Evolutionary conservation across 176 grass and related monocot species (phyloP), one percentile per base, ranked within the genome.

Genomic region (Alopecurus myosuroides): DNA sequence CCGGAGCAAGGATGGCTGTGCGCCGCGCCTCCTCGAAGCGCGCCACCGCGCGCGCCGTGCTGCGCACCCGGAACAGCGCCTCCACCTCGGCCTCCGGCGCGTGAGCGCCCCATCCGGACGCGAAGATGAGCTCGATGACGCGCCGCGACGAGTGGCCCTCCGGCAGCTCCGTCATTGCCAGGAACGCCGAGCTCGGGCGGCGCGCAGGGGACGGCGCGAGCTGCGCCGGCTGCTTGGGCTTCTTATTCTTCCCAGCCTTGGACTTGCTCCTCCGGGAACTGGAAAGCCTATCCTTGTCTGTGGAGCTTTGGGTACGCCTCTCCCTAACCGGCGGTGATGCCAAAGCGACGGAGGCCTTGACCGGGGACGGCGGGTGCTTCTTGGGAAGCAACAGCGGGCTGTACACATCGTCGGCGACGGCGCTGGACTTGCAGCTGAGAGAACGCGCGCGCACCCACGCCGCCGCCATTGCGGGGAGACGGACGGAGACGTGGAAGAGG

Each of bases 11-110:
- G 4, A 18, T 49, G 46, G 80, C 88, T 0, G 84, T 80, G 11
- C 55, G 34, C 5, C 84, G 84, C 65, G 58, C 81, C 74, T 79
- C 80, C 80, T 90, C 84, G 75, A 86, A 90, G 0, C 88, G 74
- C 46, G 81, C 85, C 75, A 80, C 85, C 29, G 75, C 80, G 13
- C 84, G 84, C 2, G 73, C 15, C 46, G 89, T 62, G 68, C 73
- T 71, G 81, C 80, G 89, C 58, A 91, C 67, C 15, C 85, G 89
- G 89, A 91, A 91, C 3, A 91, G 66, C 77, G 78, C 83, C 78
- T 91, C 85, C 36, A 91, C 78, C 56, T 57, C 49, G 39, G 81
- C 37, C 23, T 33, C 11, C 1, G 1, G 33, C 17, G 45, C 72
- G 13, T 6, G 1, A 25, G 25, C 2, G 5, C 7, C 3, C 88